Percentiles rank a stretch among this genome's conserved stretches.
These are phyloP conservation scores for Candida boidinii DNA, from an alignment of 805 yeast species.

Conservation along the genomic window DNA sequence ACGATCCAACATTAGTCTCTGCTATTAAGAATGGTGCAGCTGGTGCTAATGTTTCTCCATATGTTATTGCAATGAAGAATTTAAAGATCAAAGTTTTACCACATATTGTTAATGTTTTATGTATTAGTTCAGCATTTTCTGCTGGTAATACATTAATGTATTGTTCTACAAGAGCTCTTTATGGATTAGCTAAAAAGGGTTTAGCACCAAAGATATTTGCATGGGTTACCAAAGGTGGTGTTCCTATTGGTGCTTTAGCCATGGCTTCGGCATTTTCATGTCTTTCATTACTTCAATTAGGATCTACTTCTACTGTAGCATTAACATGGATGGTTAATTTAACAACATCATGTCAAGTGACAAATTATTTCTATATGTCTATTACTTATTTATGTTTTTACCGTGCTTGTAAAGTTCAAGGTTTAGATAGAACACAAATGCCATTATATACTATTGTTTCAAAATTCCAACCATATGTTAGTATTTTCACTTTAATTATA, in stretches of 20 bases:
- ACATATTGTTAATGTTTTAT: slow-evolving; percentile 68
- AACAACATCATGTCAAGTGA: slow-evolving; percentile 21
- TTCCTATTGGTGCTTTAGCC: slow-evolving; percentile 30
- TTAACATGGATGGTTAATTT: slow-evolving; percentile 24
- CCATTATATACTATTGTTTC: slow-evolving; percentile 44
- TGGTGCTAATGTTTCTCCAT: slow-evolving; percentile 77
- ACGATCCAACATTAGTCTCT: slow-evolving; percentile 49
- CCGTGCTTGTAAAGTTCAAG: slow-evolving; percentile 52
- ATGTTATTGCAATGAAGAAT: slow-evolving; percentile 73
- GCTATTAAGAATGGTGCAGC: slow-evolving; percentile 57
- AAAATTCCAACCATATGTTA: slow-evolving; percentile 29
- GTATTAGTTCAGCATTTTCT: slow-evolving; percentile 67
- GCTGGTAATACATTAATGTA: slow-evolving; percentile 80
- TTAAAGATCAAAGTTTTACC: slow-evolving; percentile 62
- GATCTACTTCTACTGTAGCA: slow-evolving; percentile 18
- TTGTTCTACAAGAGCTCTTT: slow-evolving; percentile 59
- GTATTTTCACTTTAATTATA: slow-evolving; percentile 17
- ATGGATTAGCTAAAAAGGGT: slow-evolving; percentile 64
- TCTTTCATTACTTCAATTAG: slow-evolving; percentile 27
- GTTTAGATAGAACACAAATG: slow-evolving; percentile 30
- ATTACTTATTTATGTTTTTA: slow-evolving; percentile 56
- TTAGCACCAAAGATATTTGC: slow-evolving; percentile 64
- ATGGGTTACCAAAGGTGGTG: slow-evolving; percentile 53
- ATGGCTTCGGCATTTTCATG: slow-evolving; percentile 23
- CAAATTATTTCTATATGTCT: slow-evolving; percentile 23